A percentile compares a stretch with the other conserved stretches of the same genome.
phyloP scores from a whole-genome alignment of 257 asterid genomes.

The Misopates orontium region DNA sequence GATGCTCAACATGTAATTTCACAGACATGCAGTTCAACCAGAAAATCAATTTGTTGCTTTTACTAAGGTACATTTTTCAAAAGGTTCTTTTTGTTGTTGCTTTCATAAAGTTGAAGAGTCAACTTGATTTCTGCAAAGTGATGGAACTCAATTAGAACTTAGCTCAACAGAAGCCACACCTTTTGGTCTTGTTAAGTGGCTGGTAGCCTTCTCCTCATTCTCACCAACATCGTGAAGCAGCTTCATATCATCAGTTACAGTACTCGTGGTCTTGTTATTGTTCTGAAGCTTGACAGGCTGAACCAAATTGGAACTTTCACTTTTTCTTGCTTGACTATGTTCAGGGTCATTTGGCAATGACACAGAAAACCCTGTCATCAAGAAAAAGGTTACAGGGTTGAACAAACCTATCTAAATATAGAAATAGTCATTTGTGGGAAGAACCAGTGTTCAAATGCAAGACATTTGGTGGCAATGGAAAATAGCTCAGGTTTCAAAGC shows the following conservation, averaged over 20 bases:
- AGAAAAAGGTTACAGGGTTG: slow-evolving; percentile 12
- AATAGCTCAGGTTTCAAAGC: slow-evolving; percentile 10
- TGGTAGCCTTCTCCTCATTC: slow-evolving; percentile 46
- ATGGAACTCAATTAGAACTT: not conserved
- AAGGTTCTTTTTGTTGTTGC: not conserved
- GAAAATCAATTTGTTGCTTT: too few relatives aligned
- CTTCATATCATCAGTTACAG: slow-evolving; percentile 37
- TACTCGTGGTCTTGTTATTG: slow-evolving; percentile 34
- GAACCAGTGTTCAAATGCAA: slow-evolving; percentile 18
- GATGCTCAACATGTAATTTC: too few relatives aligned
- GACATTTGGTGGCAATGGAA: not conserved
- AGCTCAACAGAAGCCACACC: slow-evolving; percentile 39
- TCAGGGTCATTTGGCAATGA: slow-evolving; percentile 38
- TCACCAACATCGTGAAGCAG: slow-evolving; percentile 34
- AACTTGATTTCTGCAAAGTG: not conserved
- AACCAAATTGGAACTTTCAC: slow-evolving; percentile 39
- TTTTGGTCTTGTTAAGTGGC: slow-evolving; percentile 63
- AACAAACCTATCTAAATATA: not conserved
- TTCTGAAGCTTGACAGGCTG: slow-evolving; percentile 37
- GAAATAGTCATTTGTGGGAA: not conserved
- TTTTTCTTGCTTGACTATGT: slow-evolving; percentile 38
- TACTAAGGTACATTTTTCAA: too few relatives aligned
- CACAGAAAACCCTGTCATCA: slow-evolving; percentile 37
- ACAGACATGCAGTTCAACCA: not conserved
- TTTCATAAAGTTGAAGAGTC: not conserved